A percentile compares a stretch with the other conserved stretches of the same genome.
These are phyloP conservation scores for Corymbia citriodora DNA, from an alignment of 441 rosid genomes.

Conservation along the genomic window DNA sequence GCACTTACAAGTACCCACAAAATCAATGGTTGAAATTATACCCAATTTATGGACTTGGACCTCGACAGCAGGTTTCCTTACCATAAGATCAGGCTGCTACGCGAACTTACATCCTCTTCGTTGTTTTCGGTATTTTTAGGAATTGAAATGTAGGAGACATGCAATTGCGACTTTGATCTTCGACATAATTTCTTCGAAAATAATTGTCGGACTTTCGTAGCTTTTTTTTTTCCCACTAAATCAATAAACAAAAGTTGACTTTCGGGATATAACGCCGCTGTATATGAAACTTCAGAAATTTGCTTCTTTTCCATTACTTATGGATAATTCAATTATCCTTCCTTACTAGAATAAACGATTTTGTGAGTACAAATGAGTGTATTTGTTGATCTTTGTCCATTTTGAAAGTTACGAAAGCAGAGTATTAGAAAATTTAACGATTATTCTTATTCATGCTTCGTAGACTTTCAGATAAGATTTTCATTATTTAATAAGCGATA, in stretches of 20 bases:
- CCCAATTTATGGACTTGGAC: background rate
- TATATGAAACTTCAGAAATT: background rate
- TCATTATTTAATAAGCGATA: background rate
- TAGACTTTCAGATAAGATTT: background rate
- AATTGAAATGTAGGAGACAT: background rate
- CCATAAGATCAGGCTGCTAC: background rate
- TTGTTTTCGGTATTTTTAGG: background rate
- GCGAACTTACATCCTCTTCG: background rate
- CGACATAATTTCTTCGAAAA: background rate
- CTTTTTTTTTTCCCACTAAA: background rate
- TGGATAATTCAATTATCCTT: background rate
- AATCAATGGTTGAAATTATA: background rate
- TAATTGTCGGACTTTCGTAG: background rate
- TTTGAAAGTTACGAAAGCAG: background rate
- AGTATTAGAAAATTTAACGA: rapidly evolving
- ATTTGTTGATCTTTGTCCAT: background rate
- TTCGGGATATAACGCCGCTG: background rate
- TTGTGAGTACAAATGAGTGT: background rate
- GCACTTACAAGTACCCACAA: background rate
- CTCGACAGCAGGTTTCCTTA: no score
- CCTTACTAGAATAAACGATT: background rate
- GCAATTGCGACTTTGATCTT: background rate
- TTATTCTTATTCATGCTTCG: background rate
- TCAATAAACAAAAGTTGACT: background rate
- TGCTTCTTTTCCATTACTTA: background rate